phyloP scores from a whole-genome alignment of 352 stramenopile genomes.

The Phytophthora colocasiae region DNA sequence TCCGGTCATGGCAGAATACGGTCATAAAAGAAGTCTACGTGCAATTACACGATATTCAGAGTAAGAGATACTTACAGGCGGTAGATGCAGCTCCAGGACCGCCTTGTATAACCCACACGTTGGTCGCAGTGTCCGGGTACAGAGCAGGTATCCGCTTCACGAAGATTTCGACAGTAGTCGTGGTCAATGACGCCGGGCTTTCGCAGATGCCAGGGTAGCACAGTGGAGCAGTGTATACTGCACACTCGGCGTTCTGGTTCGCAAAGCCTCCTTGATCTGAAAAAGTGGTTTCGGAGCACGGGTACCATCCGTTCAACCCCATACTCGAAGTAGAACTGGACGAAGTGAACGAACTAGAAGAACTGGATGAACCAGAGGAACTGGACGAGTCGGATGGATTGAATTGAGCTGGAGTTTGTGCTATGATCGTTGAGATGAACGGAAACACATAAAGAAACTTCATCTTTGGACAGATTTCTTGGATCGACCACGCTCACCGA shows the following conservation, averaged over 20 bases:
- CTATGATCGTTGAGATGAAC: background rate
- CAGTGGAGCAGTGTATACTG: constrained; percentile 39
- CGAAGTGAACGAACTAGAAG: too few relatives aligned
- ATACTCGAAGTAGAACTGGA: too few relatives aligned
- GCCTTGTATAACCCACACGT: constrained; percentile 52
- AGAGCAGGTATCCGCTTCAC: constrained; percentile 41
- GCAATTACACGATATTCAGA: background rate
- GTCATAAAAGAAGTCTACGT: too few relatives aligned
- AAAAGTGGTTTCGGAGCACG: constrained; percentile 39
- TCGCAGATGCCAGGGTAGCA: constrained; percentile 44
- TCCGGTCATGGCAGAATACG: too few relatives aligned
- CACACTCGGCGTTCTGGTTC: constrained; percentile 37
- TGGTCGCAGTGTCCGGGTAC: constrained; percentile 14
- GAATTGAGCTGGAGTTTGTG: constrained; percentile 4
- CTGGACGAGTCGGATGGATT: background rate
- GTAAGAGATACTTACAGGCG: constrained; percentile 30
- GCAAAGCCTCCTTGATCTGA: constrained; percentile 14
- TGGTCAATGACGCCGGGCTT: background rate
- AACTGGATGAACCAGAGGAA: background rate
- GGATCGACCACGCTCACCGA: background rate
- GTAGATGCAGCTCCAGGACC: constrained; percentile 45
- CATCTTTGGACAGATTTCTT: constrained; percentile 7
- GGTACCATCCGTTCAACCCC: constrained; percentile 41
- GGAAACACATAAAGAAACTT: background rate
- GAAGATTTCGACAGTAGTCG: constrained; percentile 40